These are phyloP conservation scores for Argentina anserina DNA, from an alignment of 306 rosid species.

Conservation along the genomic window DNA sequence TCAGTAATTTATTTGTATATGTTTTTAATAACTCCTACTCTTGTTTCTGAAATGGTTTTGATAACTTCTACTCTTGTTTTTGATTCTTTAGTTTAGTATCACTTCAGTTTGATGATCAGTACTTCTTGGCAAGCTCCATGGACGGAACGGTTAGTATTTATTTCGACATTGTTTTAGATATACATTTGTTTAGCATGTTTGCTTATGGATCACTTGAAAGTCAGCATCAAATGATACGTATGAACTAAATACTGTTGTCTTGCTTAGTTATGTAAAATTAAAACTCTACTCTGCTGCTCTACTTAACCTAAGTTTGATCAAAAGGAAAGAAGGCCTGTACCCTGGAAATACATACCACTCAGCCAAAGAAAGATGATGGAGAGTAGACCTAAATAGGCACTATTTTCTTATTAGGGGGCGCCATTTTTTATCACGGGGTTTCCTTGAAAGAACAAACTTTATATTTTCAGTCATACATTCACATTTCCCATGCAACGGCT, in stretches of 20 bases:
- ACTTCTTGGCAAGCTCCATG: constrained; percentile 94
- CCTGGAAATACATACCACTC: too few species aligned
- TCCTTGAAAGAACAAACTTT: too few species aligned
- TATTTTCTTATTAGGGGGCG: too few species aligned
- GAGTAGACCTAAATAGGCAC: too few species aligned
- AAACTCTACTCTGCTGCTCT: too few species aligned
- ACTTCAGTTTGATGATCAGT: constrained; percentile 73
- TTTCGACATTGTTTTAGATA: neutral
- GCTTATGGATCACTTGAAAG: neutral
- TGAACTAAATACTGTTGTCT: neutral
- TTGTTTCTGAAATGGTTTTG: too few species aligned
- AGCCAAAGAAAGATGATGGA: too few species aligned
- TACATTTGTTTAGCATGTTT: neutral
- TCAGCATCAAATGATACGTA: neutral
- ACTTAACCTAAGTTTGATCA: too few species aligned
- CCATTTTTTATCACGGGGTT: too few species aligned
- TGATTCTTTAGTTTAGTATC: constrained; percentile 55
- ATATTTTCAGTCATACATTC: neutral
- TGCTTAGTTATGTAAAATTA: too few species aligned
- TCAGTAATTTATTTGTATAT: neutral
- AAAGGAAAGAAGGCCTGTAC: too few species aligned
- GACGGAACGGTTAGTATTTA: constrained; percentile 80
- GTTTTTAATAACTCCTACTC: constrained; percentile 15
- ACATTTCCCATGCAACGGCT: neutral
- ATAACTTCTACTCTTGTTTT: constrained; percentile 23